Evolutionary conservation across 306 rosid species (phyloP).

Genomic region (Gleditsia sinensis): DNA sequence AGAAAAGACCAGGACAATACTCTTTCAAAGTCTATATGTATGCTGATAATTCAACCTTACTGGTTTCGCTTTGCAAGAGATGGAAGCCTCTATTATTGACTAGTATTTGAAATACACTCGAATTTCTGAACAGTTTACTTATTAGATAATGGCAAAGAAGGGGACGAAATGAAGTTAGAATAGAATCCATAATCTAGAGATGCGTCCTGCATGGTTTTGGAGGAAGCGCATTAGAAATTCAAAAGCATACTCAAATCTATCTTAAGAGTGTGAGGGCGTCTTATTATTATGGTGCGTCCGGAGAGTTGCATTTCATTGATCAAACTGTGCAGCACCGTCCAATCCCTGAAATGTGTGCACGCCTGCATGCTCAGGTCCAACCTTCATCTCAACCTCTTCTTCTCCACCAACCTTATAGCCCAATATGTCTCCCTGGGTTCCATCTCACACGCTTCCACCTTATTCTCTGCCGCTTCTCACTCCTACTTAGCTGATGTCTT

Average conservation of each 20-base stretch:
- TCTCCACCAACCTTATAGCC: conserved; percentile 48
- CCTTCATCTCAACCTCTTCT: conserved; percentile 43
- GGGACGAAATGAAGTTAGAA: background rate
- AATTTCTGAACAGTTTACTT: background rate
- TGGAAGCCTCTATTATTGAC: background rate
- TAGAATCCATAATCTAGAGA: background rate
- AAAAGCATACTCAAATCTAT: too few relatives aligned
- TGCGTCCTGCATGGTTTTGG: background rate
- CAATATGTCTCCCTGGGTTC: conserved; percentile 46
- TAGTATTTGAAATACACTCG: background rate
- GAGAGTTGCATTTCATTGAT: conserved; percentile 32
- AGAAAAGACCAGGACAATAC: too few relatives aligned
- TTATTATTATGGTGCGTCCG: background rate
- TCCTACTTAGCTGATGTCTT: conserved; percentile 32
- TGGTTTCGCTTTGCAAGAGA: background rate
- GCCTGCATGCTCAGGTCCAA: conserved; percentile 39
- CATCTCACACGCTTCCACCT: conserved; percentile 36
- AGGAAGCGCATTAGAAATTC: too few relatives aligned
- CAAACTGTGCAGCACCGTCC: conserved; percentile 34
- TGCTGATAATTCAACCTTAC: background rate
- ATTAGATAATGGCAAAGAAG: background rate
- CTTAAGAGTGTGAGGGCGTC: background rate
- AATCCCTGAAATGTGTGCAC: conserved; percentile 44
- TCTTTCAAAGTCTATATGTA: background rate
- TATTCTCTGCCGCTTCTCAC: conserved; percentile 37